Evolutionary conservation across 192 early-diverging fungal species (phyloP).

Genomic region (Linnemannia zychae): DNA sequence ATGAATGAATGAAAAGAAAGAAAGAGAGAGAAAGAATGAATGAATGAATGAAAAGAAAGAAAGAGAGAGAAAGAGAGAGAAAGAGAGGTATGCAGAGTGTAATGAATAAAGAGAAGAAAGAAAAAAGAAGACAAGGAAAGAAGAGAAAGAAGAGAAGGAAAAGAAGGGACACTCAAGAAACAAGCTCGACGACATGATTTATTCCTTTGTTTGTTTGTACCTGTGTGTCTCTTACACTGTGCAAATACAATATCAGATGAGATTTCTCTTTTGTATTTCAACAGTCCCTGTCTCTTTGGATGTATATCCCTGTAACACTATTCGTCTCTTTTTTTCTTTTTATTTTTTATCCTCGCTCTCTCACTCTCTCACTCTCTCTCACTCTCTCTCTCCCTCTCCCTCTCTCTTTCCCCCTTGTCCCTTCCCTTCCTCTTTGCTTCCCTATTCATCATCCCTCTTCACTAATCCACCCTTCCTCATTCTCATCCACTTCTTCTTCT

Average conservation of each 20-base stretch:
- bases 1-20: neutral
- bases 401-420: neutral
- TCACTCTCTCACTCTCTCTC: neutral
- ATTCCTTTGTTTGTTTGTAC: neutral
- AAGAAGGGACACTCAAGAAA: neutral
- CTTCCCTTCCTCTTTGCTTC: neutral
- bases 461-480: no score
- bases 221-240: neutral
- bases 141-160: neutral
- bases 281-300: no score
- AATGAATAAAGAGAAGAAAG: neutral
- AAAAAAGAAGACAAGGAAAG: neutral
- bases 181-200: no score
- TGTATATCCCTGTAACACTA: no score
- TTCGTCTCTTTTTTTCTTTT: neutral
- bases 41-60: neutral
- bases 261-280: no score
- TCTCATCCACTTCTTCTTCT: neutral
- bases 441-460: neutral
- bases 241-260: no score
- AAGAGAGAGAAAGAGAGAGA: neutral
- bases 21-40: neutral
- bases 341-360: neutral
- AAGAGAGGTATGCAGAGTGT: no score
- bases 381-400: neutral